Conservation (phyloP, 1,284 basidiomycete genomes). For the Ganoderma lucidum region DNA sequence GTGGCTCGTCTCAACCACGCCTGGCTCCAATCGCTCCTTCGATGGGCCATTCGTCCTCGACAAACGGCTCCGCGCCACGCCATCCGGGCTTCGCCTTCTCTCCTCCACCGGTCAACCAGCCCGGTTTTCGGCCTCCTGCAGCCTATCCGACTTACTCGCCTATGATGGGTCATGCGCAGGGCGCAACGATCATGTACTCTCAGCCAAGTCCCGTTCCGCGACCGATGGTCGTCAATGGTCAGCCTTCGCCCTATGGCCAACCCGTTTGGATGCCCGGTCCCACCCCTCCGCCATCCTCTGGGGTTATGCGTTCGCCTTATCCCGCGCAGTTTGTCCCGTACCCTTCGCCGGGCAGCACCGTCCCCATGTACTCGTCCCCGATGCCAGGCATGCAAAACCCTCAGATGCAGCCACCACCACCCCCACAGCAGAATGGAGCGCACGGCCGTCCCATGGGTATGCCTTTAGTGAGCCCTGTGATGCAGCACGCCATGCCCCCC, state of each 20-base stretch:
- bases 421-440: constrained; percentile 52
- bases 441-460: constrained; percentile 56
- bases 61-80: constrained; percentile 45
- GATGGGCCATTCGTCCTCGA: constrained; percentile 41
- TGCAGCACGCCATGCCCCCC: constrained; percentile 59
- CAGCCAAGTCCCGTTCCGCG: constrained; percentile 67
- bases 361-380: constrained; percentile 55
- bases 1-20: constrained; percentile 54
- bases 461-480: constrained; percentile 71
- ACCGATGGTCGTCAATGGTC: constrained; percentile 65
- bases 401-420: constrained; percentile 25
- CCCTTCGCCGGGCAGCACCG: constrained; percentile 56
- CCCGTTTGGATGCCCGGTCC: constrained; percentile 71
- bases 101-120: constrained; percentile 44
- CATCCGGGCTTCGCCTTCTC: constrained; percentile 47
- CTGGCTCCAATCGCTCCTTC: constrained; percentile 48
- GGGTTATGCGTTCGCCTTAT: constrained; percentile 73
- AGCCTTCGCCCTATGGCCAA: constrained; percentile 61
- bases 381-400: constrained; percentile 52
- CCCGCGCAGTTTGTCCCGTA: constrained; percentile 69
- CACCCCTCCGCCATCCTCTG: constrained; percentile 54
- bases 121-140: constrained; percentile 51
- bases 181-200: constrained; percentile 67
- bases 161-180: constrained; percentile 74
- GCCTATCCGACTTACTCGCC: constrained; percentile 69